Conservation (phyloP, 1,139 yeast species). For the Taphrina confusa region DNA sequence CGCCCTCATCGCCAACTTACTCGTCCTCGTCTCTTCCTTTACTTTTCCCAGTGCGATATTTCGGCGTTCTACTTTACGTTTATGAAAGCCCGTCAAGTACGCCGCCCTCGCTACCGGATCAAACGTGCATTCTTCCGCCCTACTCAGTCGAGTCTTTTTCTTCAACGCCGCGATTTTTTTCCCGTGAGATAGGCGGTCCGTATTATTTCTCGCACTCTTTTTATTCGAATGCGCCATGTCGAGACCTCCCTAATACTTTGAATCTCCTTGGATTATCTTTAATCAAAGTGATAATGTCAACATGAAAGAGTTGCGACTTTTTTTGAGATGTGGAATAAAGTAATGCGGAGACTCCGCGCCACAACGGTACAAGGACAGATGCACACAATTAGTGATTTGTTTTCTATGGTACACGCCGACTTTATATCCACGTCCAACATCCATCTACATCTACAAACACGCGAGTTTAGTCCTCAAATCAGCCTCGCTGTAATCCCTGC, state of each 20-base stretch:
- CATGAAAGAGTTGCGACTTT: no score
- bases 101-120: constrained; percentile 48
- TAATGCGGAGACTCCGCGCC: no score
- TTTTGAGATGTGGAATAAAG: no score
- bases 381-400: no score
- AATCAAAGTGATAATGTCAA: no score
- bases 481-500: constrained; percentile 32
- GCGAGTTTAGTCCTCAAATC: no score
- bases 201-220: constrained; percentile 16
- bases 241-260: no score
- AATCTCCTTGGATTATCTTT: no score
- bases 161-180: constrained; percentile 24
- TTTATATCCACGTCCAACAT: no score
- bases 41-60: constrained; percentile 76
- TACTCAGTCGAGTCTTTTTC: constrained; percentile 6
- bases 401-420: no score
- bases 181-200: constrained; percentile 26
- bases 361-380: no score
- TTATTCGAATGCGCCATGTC: not conserved
- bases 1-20: constrained; percentile 72
- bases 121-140: constrained; percentile 31
- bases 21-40: constrained; percentile 73
- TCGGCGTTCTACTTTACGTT: constrained; percentile 82
- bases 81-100: constrained; percentile 91
- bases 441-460: no score